Percentiles rank a stretch among this genome's conserved stretches.
Conservation (phyloP, 805 yeast genomes). For the Pichia deserticola region DNA sequence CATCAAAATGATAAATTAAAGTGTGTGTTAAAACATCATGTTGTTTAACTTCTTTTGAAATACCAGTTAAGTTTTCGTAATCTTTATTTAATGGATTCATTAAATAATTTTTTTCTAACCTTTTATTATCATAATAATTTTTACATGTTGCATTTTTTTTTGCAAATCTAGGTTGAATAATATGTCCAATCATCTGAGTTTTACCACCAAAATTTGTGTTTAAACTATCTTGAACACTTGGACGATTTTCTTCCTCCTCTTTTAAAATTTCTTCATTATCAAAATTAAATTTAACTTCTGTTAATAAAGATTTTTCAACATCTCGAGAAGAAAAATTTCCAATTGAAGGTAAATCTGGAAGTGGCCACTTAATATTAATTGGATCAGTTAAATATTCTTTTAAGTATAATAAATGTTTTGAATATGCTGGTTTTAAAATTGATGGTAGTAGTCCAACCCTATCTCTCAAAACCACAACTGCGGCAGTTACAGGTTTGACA, state of each 20-base stretch:
- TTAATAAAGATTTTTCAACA: constrained; percentile 69
- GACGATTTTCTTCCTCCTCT: constrained; percentile 21
- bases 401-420: constrained; percentile 56
- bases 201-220: constrained; percentile 14
- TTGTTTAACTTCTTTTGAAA: constrained; percentile 22
- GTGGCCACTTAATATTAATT: constrained; percentile 52
- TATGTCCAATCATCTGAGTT: constrained; percentile 26
- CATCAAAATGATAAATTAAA: constrained; percentile 48
- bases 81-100: constrained; percentile 52
- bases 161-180: constrained; percentile 24
- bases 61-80: constrained; percentile 29
- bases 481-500: constrained; percentile 66
- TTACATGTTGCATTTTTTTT: constrained; percentile 15
- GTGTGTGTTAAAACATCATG: constrained; percentile 51
- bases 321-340: constrained; percentile 60
- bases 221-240: constrained; percentile 9
- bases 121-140: constrained; percentile 50
- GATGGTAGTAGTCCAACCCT: constrained; percentile 78
- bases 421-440: constrained; percentile 67
- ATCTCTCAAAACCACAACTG: constrained; percentile 75
- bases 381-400: constrained; percentile 45
- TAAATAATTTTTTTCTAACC: constrained; percentile 60
- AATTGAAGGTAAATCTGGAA: constrained; percentile 64
- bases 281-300: constrained; percentile 64
- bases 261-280: constrained; percentile 39